These are phyloP conservation scores for Brassica rapa DNA, from an alignment of 345 rosid species.

Conservation along the genomic window DNA sequence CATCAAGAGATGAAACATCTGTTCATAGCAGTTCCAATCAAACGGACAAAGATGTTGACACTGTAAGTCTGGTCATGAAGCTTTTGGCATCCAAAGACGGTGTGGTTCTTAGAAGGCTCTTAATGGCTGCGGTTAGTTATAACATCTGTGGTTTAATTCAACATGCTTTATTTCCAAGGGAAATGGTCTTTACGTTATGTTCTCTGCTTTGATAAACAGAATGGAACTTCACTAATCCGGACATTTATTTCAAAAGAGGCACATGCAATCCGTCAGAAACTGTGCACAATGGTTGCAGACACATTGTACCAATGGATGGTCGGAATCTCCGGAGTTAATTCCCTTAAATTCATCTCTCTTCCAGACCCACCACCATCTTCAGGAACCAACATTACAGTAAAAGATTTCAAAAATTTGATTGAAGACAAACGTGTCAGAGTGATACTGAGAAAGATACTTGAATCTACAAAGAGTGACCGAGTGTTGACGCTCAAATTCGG, in stretches of 20 bases:
- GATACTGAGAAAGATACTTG: slow-evolving; percentile 56
- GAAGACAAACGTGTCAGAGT: slow-evolving; percentile 74
- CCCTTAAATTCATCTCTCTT: slow-evolving; percentile 37
- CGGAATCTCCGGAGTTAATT: slow-evolving; percentile 36
- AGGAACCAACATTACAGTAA: slow-evolving; percentile 37
- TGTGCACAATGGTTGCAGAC: slow-evolving; percentile 59
- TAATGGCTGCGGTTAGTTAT: slow-evolving; percentile 86
- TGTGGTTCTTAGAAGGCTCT: slow-evolving; percentile 72
- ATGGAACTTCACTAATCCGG: slow-evolving; percentile 72
- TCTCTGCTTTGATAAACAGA: slow-evolving; percentile 53
- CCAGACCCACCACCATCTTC: slow-evolving; percentile 44
- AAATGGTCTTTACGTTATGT: neutral
- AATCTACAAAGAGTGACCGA: slow-evolving; percentile 60
- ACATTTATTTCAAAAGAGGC: slow-evolving; percentile 79
- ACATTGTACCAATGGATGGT: slow-evolving; percentile 59
- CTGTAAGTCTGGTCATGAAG: slow-evolving; percentile 55
- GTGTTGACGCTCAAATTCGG: slow-evolving; percentile 60
- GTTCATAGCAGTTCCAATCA: slow-evolving; percentile 39
- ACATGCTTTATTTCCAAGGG: neutral
- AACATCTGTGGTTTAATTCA: slow-evolving; percentile 9
- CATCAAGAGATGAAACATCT: slow-evolving; percentile 48
- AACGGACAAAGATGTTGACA: slow-evolving; percentile 47
- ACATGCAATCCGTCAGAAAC: slow-evolving; percentile 53
- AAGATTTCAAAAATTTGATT: slow-evolving; percentile 52
- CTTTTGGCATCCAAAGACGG: slow-evolving; percentile 83